phyloP scores from a whole-genome alignment of 495 filamentous ascomycete genomes.

The Hypoxylon trugodes region DNA sequence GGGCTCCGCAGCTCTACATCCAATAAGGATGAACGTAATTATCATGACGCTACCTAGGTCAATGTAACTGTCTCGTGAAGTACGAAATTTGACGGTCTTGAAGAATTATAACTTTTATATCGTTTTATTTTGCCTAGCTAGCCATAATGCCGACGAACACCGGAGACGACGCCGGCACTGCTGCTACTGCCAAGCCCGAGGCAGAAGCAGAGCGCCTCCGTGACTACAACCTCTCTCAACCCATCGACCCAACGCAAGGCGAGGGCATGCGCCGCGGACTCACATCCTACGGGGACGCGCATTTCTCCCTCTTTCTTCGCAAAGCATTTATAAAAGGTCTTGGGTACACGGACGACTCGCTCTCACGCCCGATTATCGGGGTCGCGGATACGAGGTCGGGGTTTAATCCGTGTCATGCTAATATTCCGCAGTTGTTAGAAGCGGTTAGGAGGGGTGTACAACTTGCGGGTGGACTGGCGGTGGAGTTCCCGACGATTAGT shows the following conservation, averaged over 20 bases:
- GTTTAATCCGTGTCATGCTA: constrained; percentile 75
- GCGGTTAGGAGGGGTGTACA: constrained; percentile 70
- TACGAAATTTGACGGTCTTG: not conserved
- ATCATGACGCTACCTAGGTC: too few relatives aligned
- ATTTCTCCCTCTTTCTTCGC: constrained; percentile 74
- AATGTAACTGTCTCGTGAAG: not conserved
- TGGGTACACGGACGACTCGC: constrained; percentile 71
- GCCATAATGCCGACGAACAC: constrained; percentile 1
- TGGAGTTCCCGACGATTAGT: constrained; percentile 74
- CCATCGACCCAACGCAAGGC: constrained; percentile 55
- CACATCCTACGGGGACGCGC: constrained; percentile 72
- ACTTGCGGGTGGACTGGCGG: constrained; percentile 65
- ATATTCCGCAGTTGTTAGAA: constrained; percentile 72
- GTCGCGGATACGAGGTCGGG: constrained; percentile 72
- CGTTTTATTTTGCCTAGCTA: not conserved
- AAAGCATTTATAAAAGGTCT: constrained; percentile 77
- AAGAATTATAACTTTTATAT: not conserved
- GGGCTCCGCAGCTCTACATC: constrained; percentile 12
- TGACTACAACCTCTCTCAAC: constrained; percentile 64
- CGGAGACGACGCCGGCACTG: too few relatives aligned
- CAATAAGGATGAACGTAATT: constrained; percentile 1
- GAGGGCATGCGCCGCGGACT: constrained; percentile 68
- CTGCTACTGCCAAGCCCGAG: not conserved
- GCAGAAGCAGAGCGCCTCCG: constrained; percentile 1
- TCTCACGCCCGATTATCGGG: constrained; percentile 70